phyloP scores from a whole-genome alignment of 768 basidiomycete genomes.

The Tricholoma terreum region DNA sequence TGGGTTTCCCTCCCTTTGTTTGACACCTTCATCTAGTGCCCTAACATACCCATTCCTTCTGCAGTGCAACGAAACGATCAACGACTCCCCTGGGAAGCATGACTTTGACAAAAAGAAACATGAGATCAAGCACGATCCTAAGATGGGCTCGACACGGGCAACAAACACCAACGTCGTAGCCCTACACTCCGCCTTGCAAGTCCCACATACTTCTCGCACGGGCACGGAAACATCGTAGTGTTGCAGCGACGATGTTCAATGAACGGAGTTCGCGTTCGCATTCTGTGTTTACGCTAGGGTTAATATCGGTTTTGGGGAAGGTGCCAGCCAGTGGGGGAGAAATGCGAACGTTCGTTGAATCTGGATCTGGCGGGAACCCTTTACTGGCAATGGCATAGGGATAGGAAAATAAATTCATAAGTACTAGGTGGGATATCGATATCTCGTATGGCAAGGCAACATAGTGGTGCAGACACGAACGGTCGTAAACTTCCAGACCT shows the following conservation, averaged over 20 bases:
- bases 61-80: slow-evolving; percentile 92
- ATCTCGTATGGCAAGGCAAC: too few species aligned
- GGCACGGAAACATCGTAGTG: slow-evolving; percentile 79
- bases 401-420: too few species aligned
- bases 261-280: slow-evolving; percentile 93
- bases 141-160: slow-evolving; percentile 73
- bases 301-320: slow-evolving; percentile 46
- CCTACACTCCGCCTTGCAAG: slow-evolving; percentile 73
- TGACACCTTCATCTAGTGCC: too few species aligned
- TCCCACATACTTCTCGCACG: slow-evolving; percentile 66
- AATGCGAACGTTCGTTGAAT: slow-evolving; percentile 85
- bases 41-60: too few species aligned
- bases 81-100: slow-evolving; percentile 81
- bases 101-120: slow-evolving; percentile 93
- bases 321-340: slow-evolving; percentile 22
- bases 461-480: too few species aligned
- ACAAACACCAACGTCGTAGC: slow-evolving; percentile 78
- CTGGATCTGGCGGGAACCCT: slow-evolving; percentile 96
- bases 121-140: slow-evolving; percentile 87
- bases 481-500: too few species aligned
- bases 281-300: slow-evolving; percentile 89
- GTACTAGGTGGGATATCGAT: too few species aligned
- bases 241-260: slow-evolving; percentile 92
- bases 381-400: too few species aligned
- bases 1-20: slow-evolving; percentile 39